A percentile compares a stretch with the other conserved stretches of the same genome.
Conservation (phyloP, 164 flowering plant species). For the Piper longum region DNA sequence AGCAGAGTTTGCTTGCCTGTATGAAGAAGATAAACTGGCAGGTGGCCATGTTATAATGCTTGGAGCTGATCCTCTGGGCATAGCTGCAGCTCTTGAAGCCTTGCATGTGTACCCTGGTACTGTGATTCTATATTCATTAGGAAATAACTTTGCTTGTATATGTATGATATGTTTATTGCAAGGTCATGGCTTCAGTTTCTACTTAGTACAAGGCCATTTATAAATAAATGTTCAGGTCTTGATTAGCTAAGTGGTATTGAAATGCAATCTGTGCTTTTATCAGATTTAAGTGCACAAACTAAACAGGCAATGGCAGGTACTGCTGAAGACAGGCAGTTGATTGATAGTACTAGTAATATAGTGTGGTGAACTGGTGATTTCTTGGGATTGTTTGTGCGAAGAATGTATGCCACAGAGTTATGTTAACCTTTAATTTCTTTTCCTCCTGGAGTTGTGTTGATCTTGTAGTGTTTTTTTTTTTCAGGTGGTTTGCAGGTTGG, state of each 20-base stretch:
- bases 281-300: no score
- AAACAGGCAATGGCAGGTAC: no score
- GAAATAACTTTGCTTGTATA: background rate
- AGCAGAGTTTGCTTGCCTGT: slow-evolving; percentile 68
- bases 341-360: no score
- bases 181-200: background rate
- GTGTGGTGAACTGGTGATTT: no score
- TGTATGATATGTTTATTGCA: background rate
- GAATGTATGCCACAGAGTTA: no score
- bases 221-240: no score
- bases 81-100: slow-evolving; percentile 73
- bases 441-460: background rate
- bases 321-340: no score
- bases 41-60: slow-evolving; percentile 99
- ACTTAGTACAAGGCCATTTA: background rate
- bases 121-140: background rate
- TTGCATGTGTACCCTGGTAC: slow-evolving; percentile 80
- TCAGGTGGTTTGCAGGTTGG: slow-evolving; percentile 94
- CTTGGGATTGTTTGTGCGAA: no score
- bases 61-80: slow-evolving; percentile 84
- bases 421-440: no score
- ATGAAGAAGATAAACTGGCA: slow-evolving; percentile 62
- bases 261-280: no score
- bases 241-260: no score
- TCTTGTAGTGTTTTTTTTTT: slow-evolving; percentile 7